Conservation (phyloP, 768 basidiomycete genomes). For the Suillus discolor region DNA sequence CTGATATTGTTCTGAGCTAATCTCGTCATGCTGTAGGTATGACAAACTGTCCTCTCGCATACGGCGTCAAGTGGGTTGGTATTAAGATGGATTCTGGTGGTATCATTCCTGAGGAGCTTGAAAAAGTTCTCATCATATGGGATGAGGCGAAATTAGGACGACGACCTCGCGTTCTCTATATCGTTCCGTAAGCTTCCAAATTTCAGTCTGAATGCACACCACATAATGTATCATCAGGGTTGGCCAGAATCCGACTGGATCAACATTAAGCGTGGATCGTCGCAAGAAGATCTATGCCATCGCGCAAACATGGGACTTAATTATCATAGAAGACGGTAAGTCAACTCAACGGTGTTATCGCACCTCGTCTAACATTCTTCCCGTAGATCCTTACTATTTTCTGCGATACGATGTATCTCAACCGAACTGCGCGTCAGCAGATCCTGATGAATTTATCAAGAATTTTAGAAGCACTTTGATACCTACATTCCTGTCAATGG, state of each 20-base stretch:
- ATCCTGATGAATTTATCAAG: slow-evolving; percentile 19
- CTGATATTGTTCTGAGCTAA: background rate
- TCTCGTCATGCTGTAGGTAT: slow-evolving; percentile 12
- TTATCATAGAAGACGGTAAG: slow-evolving; percentile 43
- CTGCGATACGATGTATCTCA: slow-evolving; percentile 34
- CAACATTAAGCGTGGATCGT: slow-evolving; percentile 39
- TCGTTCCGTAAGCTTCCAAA: slow-evolving; percentile 37
- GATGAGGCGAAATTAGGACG: slow-evolving; percentile 36
- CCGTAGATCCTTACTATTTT: slow-evolving; percentile 45
- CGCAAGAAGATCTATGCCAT: slow-evolving; percentile 44
- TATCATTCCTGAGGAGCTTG: slow-evolving; percentile 44
- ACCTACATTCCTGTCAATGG: slow-evolving; percentile 39
- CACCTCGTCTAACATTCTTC: slow-evolving; percentile 5
- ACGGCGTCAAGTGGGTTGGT: slow-evolving; percentile 45
- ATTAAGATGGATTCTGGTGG: slow-evolving; percentile 46
- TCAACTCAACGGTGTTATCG: background rate
- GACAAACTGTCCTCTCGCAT: slow-evolving; percentile 41
- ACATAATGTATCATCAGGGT: background rate
- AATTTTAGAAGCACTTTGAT: slow-evolving; percentile 26
- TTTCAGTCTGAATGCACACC: background rate
- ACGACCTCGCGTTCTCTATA: slow-evolving; percentile 45
- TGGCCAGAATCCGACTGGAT: slow-evolving; percentile 49
- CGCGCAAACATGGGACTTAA: slow-evolving; percentile 42
- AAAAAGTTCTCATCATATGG: slow-evolving; percentile 39
- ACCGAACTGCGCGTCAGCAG: background rate